These are phyloP conservation scores for Calonectria henricotiae DNA, from an alignment of 2,329 filamentous ascomycete genomes.

Conservation along the genomic window DNA sequence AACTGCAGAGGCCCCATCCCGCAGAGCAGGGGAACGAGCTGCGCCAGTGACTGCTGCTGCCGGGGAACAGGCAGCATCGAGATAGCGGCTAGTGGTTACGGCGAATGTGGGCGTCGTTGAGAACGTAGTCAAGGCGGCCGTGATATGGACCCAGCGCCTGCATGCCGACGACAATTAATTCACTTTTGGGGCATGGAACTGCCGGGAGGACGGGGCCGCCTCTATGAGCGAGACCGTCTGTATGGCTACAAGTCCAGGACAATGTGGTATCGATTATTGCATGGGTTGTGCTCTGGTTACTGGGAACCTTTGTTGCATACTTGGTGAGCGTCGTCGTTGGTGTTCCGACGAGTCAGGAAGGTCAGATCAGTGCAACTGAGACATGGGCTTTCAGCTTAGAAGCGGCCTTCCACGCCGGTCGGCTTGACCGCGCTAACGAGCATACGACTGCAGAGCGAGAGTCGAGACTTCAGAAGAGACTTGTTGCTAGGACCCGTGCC, in stretches of 20 bases:
- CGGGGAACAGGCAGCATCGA: slow-evolving; percentile 39
- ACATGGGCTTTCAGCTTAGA: slow-evolving; percentile 2
- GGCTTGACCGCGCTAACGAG: slow-evolving; percentile 39
- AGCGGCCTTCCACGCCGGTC: slow-evolving; percentile 38
- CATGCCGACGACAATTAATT: slow-evolving; percentile 44
- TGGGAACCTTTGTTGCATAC: slow-evolving; percentile 29
- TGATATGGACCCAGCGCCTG: slow-evolving; percentile 42
- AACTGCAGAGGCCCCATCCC: slow-evolving; percentile 41
- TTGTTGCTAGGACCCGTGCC: slow-evolving; percentile 35
- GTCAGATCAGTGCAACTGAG: slow-evolving; percentile 1
- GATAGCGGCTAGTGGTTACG: slow-evolving; percentile 34
- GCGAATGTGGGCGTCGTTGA: slow-evolving; percentile 37
- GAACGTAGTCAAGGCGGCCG: slow-evolving; percentile 37
- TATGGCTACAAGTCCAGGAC: background rate
- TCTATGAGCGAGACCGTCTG: slow-evolving; percentile 26
- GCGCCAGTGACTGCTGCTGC: slow-evolving; percentile 34
- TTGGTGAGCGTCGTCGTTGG: slow-evolving; percentile 40
- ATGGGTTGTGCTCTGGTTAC: slow-evolving; percentile 11
- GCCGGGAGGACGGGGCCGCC: slow-evolving; percentile 36
- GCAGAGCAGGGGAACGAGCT: slow-evolving; percentile 42
- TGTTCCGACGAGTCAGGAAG: slow-evolving; percentile 35
- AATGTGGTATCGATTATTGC: slow-evolving; percentile 8
- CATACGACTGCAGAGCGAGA: slow-evolving; percentile 39
- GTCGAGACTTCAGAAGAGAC: slow-evolving; percentile 37
- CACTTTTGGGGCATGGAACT: slow-evolving; percentile 29